Evolutionary conservation across 164 flowering plant species (phyloP).

Genomic region (Tetracentron sinense): DNA sequence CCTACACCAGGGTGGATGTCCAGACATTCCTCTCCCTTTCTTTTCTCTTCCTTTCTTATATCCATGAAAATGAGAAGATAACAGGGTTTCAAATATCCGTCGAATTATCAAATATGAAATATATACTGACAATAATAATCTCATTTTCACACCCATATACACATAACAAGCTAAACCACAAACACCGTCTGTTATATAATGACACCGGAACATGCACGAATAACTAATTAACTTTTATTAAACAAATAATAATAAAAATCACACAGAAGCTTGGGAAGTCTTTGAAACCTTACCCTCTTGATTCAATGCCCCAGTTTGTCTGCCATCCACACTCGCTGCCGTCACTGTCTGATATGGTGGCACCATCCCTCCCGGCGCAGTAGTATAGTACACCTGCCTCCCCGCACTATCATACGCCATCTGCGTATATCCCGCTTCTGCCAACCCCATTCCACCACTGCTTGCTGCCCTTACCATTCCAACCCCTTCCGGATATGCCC

Average conservation of each 20-base stretch:
- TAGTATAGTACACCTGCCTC: conserved; percentile 60
- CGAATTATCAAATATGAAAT: no score
- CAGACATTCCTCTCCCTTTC: no score
- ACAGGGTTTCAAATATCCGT: no score
- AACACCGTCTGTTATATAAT: no score
- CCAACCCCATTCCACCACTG: conserved; percentile 9
- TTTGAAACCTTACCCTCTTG: conserved; percentile 35
- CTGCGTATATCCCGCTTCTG: conserved; percentile 29
- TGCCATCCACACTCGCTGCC: conserved; percentile 24
- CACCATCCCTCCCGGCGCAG: conserved; percentile 33
- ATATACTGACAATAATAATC: no score
- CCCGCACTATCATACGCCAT: conserved; percentile 62
- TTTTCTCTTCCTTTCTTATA: no score
- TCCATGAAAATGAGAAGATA: no score
- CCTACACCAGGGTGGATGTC: no score
- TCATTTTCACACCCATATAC: no score
- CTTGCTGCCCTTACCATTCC: conserved; percentile 13
- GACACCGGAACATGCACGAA: conserved; percentile 40
- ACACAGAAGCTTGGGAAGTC: conserved; percentile 32
- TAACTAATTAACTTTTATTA: conserved; percentile 6
- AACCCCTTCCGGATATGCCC: not conserved
- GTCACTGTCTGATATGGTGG: conserved; percentile 30
- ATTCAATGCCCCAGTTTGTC: conserved; percentile 10
- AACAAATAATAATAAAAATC: conserved; percentile 5
- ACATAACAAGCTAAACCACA: no score